These are phyloP conservation scores for Bromus sterilis DNA, from an alignment of 176 grass and related monocot species.

Conservation along the genomic window DNA sequence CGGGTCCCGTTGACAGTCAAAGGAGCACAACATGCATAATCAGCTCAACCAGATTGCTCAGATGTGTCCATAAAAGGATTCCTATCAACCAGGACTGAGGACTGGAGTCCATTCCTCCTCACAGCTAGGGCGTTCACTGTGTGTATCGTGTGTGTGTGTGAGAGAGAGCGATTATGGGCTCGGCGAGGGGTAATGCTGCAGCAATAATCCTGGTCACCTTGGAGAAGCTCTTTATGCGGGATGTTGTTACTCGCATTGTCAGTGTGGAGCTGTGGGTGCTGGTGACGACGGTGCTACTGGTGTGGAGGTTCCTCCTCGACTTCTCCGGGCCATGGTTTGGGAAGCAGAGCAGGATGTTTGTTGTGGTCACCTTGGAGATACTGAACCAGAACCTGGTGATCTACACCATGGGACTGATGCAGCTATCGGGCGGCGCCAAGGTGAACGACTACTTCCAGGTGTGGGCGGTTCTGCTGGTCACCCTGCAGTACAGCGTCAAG, in stretches of 20 bases:
- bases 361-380: fast-evolving
- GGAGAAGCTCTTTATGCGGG: no score
- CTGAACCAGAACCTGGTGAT: background rate
- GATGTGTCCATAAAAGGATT: no score
- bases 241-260: background rate
- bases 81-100: no score
- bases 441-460: conserved; percentile 36
- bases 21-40: no score
- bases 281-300: background rate
- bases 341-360: fast-evolving
- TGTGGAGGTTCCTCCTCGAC: background rate
- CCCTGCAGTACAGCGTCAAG: conserved; percentile 17
- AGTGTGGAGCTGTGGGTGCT: background rate
- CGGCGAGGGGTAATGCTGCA: no score
- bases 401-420: conserved; percentile 36
- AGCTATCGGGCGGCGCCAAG: background rate
- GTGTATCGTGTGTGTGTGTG: no score
- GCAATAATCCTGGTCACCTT: background rate
- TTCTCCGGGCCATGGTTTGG: background rate
- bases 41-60: no score
- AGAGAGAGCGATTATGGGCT: no score
- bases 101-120: no score
- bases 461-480: conserved; percentile 23
- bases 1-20: no score
- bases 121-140: no score